Percentiles rank a stretch among this genome's conserved stretches.
Conservation (phyloP, 495 filamentous ascomycete species). For the Penicillium simplicissimum region DNA sequence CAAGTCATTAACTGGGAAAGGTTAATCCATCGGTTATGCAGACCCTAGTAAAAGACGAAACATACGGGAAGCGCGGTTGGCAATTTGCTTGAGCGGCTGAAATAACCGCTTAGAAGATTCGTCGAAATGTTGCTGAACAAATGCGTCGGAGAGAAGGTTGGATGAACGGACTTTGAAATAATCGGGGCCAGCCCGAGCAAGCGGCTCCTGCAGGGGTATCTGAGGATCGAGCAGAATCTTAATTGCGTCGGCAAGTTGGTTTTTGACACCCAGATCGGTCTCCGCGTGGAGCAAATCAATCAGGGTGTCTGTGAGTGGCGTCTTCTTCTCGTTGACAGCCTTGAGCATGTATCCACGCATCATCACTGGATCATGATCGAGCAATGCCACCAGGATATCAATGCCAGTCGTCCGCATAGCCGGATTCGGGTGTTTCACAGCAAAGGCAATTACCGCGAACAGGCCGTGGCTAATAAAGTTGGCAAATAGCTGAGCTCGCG, state of each 20-base stretch:
- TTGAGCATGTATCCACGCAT: conserved; percentile 91
- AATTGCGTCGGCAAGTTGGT: conserved; percentile 92
- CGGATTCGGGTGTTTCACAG: conserved; percentile 80
- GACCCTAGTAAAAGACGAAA: not conserved
- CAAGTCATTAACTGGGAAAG: conserved; percentile 55
- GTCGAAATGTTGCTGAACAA: conserved; percentile 88
- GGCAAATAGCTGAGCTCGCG: conserved; percentile 75
- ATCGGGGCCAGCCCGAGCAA: conserved; percentile 68
- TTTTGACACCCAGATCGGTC: conserved; percentile 90
- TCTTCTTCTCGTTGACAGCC: conserved; percentile 81
- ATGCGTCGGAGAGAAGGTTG: conserved; percentile 79
- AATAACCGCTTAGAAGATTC: conserved; percentile 85
- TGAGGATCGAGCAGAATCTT: conserved; percentile 92
- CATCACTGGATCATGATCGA: conserved; percentile 94
- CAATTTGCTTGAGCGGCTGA: conserved; percentile 79
- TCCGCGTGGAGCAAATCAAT: conserved; percentile 92
- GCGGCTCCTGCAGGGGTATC: conserved; percentile 59
- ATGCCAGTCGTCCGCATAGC: conserved; percentile 88
- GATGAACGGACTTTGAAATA: conserved; percentile 63
- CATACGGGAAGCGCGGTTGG: conserved; percentile 62
- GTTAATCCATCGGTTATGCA: conserved; percentile 15
- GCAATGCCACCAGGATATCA: conserved; percentile 88
- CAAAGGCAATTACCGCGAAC: conserved; percentile 87
- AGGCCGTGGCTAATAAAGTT: conserved; percentile 89
- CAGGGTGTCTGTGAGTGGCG: conserved; percentile 87